phyloP scores from a whole-genome alignment of 129 eudicot genomes.

The Rutidosis leptorrhynchoides region DNA sequence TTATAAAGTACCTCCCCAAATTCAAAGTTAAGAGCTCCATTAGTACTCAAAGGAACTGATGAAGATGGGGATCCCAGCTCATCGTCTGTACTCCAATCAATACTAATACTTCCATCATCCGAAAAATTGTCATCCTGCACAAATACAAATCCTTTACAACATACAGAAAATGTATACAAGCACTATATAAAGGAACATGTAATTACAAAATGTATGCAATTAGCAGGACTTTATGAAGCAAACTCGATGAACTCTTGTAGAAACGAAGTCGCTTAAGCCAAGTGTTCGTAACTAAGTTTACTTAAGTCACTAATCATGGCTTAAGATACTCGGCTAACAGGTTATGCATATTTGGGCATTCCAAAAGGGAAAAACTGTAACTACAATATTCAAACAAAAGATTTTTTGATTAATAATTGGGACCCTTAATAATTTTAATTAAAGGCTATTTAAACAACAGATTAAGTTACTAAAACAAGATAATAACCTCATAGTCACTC shows the following conservation, averaged over 20 bases:
- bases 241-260: background rate
- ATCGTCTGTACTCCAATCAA: slow-evolving; percentile 32
- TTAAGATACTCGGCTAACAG: background rate
- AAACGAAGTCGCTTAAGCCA: background rate
- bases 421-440: too few relatives aligned
- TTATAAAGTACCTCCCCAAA: slow-evolving; percentile 26
- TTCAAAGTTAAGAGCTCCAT: slow-evolving; percentile 5
- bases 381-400: background rate
- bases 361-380: background rate
- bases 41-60: slow-evolving; percentile 16
- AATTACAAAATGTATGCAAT: background rate
- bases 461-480: slow-evolving; percentile 16
- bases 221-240: background rate
- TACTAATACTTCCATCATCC: slow-evolving; percentile 4
- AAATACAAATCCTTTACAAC: slow-evolving; percentile 14
- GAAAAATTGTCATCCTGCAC: slow-evolving; percentile 19
- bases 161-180: background rate
- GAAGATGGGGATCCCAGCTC: slow-evolving; percentile 21
- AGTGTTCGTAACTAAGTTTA: background rate
- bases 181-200: background rate
- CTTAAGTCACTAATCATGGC: background rate
- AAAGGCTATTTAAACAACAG: too few relatives aligned
- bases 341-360: background rate
- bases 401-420: too few relatives aligned
- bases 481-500: background rate